Evolutionary conservation across 768 basidiomycete genomes (phyloP), one percentile per base, ranked within the genome.

Genomic region (Rhodotorula taiwanensis): DNA sequence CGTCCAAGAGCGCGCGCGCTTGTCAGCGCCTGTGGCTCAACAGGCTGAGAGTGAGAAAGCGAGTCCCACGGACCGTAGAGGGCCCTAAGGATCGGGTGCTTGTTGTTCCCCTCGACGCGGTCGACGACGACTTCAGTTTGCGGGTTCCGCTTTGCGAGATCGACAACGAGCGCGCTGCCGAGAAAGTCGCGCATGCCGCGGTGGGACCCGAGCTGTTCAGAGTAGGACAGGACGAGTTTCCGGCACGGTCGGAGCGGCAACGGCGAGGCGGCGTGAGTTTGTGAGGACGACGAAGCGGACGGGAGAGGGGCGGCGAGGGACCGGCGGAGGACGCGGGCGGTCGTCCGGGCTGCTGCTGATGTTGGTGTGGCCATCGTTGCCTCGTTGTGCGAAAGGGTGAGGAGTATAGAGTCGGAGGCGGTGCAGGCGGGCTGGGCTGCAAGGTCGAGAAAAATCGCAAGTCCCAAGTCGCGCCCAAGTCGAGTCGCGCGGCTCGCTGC

Each of bases 51-150:
- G 50, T 11, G 50, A 9, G 50, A 52, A 39, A 23, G 51, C 11
- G n/a, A 13, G n/a, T 21, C 6, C 5, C 15, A 79, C 81, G 55
- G 52, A 89, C 89, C 79, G 72, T 92, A 93, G 74, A 90, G 86
- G 7, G 88, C 90, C 65, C 90, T 81, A 20, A 86, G 79, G 65
- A 90, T 84, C 49, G 90, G 90, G 69, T 89, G 86, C 65, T 30
- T 13, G 48, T 28, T 28, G 7, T 81, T 83, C 43, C 84, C 81
- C 63, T 83, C 82, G 65, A 87, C 80, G 76, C 88, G 84, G 74
- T 81, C 83, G 51, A 92, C 83, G 51, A 90, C 88, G 59, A 93
- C 77, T 75, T 93, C 89, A 64, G 91, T 86, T 72, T 88, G 86
- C 0, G 89, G 88, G 75, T 91, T 84, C 60, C 80, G 75, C 58